Evolutionary conservation across 257 asterid genomes (phyloP).

Genomic region (Cruciata laevipes): DNA sequence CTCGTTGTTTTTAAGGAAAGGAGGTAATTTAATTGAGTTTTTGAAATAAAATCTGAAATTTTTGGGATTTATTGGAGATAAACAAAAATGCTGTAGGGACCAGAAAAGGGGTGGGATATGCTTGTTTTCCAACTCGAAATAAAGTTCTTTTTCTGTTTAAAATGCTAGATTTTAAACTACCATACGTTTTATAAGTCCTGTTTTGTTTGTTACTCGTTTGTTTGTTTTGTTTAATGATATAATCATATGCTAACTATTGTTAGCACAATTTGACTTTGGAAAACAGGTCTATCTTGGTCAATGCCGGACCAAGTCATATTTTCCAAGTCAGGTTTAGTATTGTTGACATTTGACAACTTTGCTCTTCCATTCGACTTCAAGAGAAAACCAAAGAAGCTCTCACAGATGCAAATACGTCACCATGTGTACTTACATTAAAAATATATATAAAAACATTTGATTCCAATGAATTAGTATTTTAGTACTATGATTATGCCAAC

Average conservation of each 20-base stretch:
- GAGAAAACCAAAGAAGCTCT: no score
- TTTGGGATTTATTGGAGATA: neutral
- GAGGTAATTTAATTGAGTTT: neutral
- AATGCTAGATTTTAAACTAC: neutral
- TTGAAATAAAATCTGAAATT: neutral
- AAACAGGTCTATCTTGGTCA: neutral
- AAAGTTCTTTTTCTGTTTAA: neutral
- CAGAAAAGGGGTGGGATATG: neutral
- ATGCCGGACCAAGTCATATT: neutral
- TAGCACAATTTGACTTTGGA: neutral
- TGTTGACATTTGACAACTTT: neutral
- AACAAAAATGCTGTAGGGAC: conserved; percentile 3
- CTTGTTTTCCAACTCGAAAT: conserved; percentile 12
- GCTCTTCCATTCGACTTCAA: neutral
- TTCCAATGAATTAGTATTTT: neutral
- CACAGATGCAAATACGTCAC: no score
- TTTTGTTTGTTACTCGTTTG: neutral
- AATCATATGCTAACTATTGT: neutral
- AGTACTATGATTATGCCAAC: neutral
- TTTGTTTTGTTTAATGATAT: no score
- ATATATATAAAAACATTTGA: neutral
- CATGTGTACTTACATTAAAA: no score
- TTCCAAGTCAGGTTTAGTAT: neutral
- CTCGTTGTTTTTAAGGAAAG: neutral
- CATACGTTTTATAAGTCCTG: neutral